A percentile compares a stretch with the other conserved stretches of the same genome.
Evolutionary conservation across 441 rosid species (phyloP).

Genomic region (Lepidium campestre): DNA sequence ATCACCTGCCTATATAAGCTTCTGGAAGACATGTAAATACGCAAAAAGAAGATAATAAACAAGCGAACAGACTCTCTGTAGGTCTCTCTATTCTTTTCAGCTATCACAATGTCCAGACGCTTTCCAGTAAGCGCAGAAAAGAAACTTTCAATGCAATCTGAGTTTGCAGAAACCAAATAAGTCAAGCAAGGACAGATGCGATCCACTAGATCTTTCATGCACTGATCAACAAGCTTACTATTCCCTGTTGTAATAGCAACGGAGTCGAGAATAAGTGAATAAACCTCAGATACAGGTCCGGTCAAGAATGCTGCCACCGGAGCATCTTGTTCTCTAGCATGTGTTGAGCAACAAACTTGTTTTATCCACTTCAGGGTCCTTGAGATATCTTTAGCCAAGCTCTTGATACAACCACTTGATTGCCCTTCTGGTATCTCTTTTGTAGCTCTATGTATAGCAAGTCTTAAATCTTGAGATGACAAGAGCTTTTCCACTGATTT

Average conservation of each 20-base stretch:
- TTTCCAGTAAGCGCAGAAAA: slow-evolving; percentile 48
- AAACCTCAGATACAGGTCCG: slow-evolving; percentile 66
- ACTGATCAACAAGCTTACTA: slow-evolving; percentile 57
- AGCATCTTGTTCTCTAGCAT: slow-evolving; percentile 32
- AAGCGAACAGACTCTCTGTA: slow-evolving; percentile 44
- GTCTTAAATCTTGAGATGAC: slow-evolving; percentile 53
- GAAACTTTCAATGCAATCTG: slow-evolving; percentile 43
- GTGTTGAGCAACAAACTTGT: slow-evolving; percentile 33
- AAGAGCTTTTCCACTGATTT: slow-evolving; percentile 48
- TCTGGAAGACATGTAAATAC: slow-evolving; percentile 63
- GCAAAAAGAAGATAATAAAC: slow-evolving; percentile 65
- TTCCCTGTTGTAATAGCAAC: slow-evolving; percentile 68
- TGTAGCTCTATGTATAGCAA: slow-evolving; percentile 50
- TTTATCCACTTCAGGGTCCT: slow-evolving; percentile 65
- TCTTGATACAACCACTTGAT: slow-evolving; percentile 59
- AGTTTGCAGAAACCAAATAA: slow-evolving; percentile 46
- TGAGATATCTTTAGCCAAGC: slow-evolving; percentile 54
- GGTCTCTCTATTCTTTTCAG: slow-evolving; percentile 28
- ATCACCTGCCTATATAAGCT: slow-evolving; percentile 71
- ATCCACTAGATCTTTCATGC: slow-evolving; percentile 49
- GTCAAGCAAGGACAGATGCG: slow-evolving; percentile 53
- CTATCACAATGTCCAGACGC: slow-evolving; percentile 19
- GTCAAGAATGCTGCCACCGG: slow-evolving; percentile 55
- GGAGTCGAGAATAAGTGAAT: slow-evolving; percentile 59
- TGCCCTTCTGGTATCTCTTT: slow-evolving; percentile 87